Conservation (phyloP, 1,284 basidiomycete species). For the Coniferiporia sulphurascens region DNA sequence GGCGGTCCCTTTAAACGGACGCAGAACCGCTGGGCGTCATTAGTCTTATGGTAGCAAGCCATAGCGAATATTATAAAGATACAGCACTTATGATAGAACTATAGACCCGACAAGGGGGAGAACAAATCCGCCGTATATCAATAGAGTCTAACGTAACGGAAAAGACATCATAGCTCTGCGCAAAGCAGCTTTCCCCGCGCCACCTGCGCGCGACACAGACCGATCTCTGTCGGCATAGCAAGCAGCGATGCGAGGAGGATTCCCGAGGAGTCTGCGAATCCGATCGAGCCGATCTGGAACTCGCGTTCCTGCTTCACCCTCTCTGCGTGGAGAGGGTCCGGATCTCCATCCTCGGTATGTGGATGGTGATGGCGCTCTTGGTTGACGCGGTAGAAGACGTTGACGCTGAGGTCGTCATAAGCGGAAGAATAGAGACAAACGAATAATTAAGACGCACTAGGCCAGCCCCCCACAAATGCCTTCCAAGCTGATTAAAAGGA, state of each 20-base stretch:
- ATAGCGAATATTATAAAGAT: no score
- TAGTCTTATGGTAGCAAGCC: no score
- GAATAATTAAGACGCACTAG: constrained; percentile 54
- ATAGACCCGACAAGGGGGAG: no score
- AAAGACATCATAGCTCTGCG: constrained; percentile 48
- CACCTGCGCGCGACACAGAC: constrained; percentile 72
- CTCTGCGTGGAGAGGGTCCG: constrained; percentile 42
- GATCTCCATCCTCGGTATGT: constrained; percentile 32
- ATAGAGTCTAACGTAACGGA: no score
- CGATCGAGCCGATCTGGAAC: constrained; percentile 86
- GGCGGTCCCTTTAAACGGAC: no score
- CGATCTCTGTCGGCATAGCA: constrained; percentile 81
- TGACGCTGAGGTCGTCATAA: constrained; percentile 51
- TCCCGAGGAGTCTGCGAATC: constrained; percentile 70
- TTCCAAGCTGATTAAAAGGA: constrained; percentile 77
- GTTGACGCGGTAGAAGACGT: constrained; percentile 83
- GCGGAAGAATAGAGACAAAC: constrained; percentile 6
- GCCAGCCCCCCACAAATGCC: constrained; percentile 88
- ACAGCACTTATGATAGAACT: no score
- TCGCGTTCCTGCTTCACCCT: constrained; percentile 70
- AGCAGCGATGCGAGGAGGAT: constrained; percentile 77
- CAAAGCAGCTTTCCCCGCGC: constrained; percentile 70
- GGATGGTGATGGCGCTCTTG: constrained; percentile 48
- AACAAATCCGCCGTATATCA: no score
- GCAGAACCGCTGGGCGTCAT: no score